Conservation (phyloP, 140 eudicot species). For the Stevia rebaudiana region DNA sequence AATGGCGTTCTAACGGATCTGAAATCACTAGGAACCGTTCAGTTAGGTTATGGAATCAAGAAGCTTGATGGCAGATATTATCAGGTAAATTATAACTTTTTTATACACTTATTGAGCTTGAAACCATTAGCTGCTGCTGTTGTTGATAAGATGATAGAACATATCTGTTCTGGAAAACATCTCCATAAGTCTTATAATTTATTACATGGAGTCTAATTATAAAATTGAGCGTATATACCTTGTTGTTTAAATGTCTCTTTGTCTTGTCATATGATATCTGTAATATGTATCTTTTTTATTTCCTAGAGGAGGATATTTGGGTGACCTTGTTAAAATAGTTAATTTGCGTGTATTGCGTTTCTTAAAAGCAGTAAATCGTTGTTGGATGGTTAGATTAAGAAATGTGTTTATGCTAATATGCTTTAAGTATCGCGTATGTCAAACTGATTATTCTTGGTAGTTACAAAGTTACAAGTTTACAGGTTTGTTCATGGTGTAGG, state of each 20-base stretch:
- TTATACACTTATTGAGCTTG: neutral
- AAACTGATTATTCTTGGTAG: neutral
- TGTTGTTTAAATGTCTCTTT: neutral
- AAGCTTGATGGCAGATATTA: constrained; percentile 86
- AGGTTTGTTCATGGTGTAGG: constrained; percentile 37
- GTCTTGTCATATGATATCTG: neutral
- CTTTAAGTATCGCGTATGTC: neutral
- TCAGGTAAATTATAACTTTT: constrained; percentile 42
- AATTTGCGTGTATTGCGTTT: neutral
- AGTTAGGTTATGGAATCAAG: constrained; percentile 87
- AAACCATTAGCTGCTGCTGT: neutral
- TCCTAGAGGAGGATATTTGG: neutral
- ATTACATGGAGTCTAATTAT: neutral
- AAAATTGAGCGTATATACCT: neutral
- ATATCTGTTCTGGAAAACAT: neutral
- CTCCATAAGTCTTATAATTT: neutral
- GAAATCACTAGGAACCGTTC: constrained; percentile 55
- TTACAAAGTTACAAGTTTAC: neutral
- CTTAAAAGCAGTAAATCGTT: neutral
- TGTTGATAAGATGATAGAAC: neutral
- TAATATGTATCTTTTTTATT: no score
- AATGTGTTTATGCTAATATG: neutral
- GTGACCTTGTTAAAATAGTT: neutral
- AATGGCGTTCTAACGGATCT: constrained; percentile 79
- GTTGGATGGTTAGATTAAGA: neutral